Conservation (phyloP, 805 yeast genomes). For the Lachancea dasiensis region DNA sequence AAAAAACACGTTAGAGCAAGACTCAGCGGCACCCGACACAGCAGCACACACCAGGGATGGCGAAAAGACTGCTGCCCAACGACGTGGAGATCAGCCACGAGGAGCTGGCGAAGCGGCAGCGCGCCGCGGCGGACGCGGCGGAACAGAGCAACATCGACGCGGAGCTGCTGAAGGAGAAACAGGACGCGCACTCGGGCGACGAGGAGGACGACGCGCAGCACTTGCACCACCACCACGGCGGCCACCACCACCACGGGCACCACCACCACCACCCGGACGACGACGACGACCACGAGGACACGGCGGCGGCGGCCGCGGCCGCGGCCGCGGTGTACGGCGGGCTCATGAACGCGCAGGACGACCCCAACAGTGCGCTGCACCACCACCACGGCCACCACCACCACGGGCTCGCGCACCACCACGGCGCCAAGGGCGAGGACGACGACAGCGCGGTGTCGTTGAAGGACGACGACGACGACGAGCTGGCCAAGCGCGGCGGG, state of each 20-base stretch:
- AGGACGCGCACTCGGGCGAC: conserved; percentile 6
- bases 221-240: background rate
- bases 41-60: no score
- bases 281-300: conserved; percentile 11
- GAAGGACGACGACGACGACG: conserved; percentile 12
- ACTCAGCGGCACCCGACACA: no score
- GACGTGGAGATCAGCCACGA: conserved; percentile 16
- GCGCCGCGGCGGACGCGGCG: conserved; percentile 10
- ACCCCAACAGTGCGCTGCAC: conserved; percentile 10
- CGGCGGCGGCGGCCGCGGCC: conserved; percentile 25
- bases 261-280: conserved; percentile 9
- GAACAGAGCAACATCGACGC: conserved; percentile 27
- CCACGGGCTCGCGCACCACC: conserved; percentile 1
- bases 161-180: conserved; percentile 19
- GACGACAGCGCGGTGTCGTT: conserved; percentile 5
- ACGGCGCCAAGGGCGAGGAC: conserved; percentile 7
- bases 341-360: conserved; percentile 21
- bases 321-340: conserved; percentile 26
- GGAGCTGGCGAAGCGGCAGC: conserved; percentile 8
- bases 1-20: no score
- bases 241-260: background rate
- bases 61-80: conserved; percentile 16
- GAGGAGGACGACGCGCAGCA: conserved; percentile 5
- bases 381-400: conserved; percentile 9
- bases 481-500: conserved; percentile 12